Evolutionary conservation across 371 early-diverging fungal genomes (phyloP).

Genomic region (Mycotypha africana): DNA sequence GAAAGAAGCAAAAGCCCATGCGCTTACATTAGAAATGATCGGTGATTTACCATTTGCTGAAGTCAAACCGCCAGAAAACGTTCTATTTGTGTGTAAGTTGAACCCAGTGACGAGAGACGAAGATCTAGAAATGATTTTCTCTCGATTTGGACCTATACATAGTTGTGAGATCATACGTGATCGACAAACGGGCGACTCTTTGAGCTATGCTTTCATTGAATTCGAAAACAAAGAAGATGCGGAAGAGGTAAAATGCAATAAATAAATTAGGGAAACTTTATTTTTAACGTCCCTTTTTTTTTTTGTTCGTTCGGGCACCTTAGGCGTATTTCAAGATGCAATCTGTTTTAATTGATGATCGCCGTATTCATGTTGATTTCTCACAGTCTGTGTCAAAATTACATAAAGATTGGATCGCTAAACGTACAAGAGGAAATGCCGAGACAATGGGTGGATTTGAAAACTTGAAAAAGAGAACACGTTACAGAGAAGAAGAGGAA

Average conservation of each 20-base stretch:
- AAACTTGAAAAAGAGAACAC: constrained; percentile 43
- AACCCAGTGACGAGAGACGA: constrained; percentile 92
- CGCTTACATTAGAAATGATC: constrained; percentile 95
- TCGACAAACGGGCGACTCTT: constrained; percentile 75
- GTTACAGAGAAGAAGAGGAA: constrained; percentile 34
- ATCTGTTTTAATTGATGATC: constrained; percentile 94
- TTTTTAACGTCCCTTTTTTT: no score
- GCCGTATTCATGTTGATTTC: constrained; percentile 96
- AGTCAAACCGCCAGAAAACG: constrained; percentile 94
- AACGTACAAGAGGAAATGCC: constrained; percentile 32
- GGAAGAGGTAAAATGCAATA: constrained; percentile 63
- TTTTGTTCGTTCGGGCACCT: no score
- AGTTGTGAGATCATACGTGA: constrained; percentile 94
- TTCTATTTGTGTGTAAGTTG: constrained; percentile 94
- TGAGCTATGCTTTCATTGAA: constrained; percentile 95
- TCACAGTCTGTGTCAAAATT: constrained; percentile 93
- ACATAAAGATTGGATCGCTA: constrained; percentile 66
- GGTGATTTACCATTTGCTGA: constrained; percentile 97
- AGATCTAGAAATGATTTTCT: constrained; percentile 91
- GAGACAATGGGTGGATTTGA: constrained; percentile 49
- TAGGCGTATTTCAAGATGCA: constrained; percentile 86
- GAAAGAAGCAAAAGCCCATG: constrained; percentile 84
- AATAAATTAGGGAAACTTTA: no score
- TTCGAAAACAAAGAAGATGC: constrained; percentile 84
- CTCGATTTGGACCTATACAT: constrained; percentile 84